Evolutionary conservation across 75 land plant species (phyloP), one percentile per base, ranked within the genome.

Genomic region (Ceratopteris richardii): DNA sequence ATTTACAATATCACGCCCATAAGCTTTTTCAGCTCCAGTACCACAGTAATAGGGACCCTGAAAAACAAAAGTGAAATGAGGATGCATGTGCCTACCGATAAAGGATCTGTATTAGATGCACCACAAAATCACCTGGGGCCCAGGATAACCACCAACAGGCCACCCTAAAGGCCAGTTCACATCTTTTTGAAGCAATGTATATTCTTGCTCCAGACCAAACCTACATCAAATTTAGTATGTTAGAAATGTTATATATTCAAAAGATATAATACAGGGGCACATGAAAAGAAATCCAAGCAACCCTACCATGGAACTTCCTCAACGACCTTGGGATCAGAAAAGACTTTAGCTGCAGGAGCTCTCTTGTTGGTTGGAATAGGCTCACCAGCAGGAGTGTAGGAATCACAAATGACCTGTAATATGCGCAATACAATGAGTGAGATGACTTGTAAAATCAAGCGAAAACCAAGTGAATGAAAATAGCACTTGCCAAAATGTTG

Each of bases 341-440:
- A 94, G 51, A 90, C 81, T 65, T 90, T 73, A 56, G 87, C 99
- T 62, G 88, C 96, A 25, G 70, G 77, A 61, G 71, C 69, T n/a
- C 99, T 68, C 69, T 94, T 94, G 80, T 94, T 94, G 20, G 96
- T 81, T 2, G 96, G 96, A 61, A 94, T 84, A 22, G 99, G 84
- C 77, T 77, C 88, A 0, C 96, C 98, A 51, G 65, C 64, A 44
- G 99, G 96, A 7, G 99, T 84, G 64, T 90, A 90, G 29, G 82
- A 12, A 55, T 90, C 96, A 47, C 96, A 86, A 4, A 94, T 83
- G 0, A 94, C 98, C 81, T 84, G 64, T 44, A 63, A 1, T 57
- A 55, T 7, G 21, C 12, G 21, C 42, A 40, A 40, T 9, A 46
- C 37, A 3, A 4, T 9, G 37, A 9, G 9, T 33, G 37, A 33